Evolutionary conservation across 2,329 filamentous ascomycete genomes (phyloP), one percentile per base, ranked within the genome.

Genomic region (Geosmithia flava): DNA sequence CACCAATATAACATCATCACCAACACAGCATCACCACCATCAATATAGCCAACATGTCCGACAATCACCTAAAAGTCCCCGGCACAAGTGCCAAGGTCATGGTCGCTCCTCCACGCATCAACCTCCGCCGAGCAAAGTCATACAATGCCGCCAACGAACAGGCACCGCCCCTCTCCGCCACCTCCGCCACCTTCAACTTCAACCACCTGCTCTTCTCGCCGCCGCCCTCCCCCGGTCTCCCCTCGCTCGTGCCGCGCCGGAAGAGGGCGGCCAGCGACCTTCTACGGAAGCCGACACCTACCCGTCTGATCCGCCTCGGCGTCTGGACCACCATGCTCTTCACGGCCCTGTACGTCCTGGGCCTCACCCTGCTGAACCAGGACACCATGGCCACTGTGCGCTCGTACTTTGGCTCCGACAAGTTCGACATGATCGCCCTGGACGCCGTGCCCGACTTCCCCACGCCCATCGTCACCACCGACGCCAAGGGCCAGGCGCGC

Each of bases 181-280:
- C 72, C 23, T 82, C 74, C 33, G 80, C 79, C 17, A 69, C 77
- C 44, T 82, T 82, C 63, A 78, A 68, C 62, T 81, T 84, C 64
- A 81, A 81, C 56, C 78, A 85, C 53, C 72, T 86, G 40, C 68
- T 82, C 55, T 81, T 79, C 62, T 81, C 78, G 23, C 74, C 73
- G 1, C 85, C 83, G 23, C 82, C 83, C 3, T 91, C 82, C 2
- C 85, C 83, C 2, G 78, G 78, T 53, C 74, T 89, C 46, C 86
- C 83, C 13, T 80, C 78, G 15, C 71, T 85, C 47, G 69, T 84
- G 37, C 80, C 80, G 15, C 74, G 81, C 52, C 78, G 79, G 58
- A 76, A 81, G 58, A 81, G 83, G 63, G 75, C 79, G 45, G 70
- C 71, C 19, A 67, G 70, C 42, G 68, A 75, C n/a, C 56, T 60